Base-by-base conservation (phyloP, 768 basidiomycete genomes). In the Multifurca ochricompacta region DNA sequence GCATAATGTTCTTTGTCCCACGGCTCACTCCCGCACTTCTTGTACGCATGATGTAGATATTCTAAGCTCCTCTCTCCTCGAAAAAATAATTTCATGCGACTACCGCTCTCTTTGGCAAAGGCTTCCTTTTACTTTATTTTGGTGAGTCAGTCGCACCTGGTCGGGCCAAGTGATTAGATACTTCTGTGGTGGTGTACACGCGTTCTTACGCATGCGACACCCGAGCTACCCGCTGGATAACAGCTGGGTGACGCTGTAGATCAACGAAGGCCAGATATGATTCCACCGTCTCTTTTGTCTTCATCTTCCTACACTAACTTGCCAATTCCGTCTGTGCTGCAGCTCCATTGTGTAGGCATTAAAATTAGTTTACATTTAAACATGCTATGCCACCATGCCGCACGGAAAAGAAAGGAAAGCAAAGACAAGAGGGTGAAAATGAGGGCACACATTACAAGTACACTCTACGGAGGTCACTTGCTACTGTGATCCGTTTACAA, bases 251-350 rank as follows among this genome's bases (percentile, higher is more conserved):
- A 61, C 70, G 21, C 61, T 86, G 87, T 73, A 68, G 87, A 89
- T 66, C 69, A 65, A 77, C 78, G 77, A 75, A 90, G 88, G 88
- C 88, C 88, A 91, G 88, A 90, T 88, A 83, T 91, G 87, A 91
- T 71, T 11, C 23, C 31, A 8, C 6, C 21, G 3, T 19, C 25
- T 16, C 8, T 14, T 16, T 32, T 10, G 5, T 23, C 19, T 35
- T 21, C 50, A 2, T 41, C 27, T 7, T 34, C 10, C 27, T 34
- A 10, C 34, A 34, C 55, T 56, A 27, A 52, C 50, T 30, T 21
- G 14, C 28, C 4, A 25, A n/a, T 35, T 4, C 10, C 14, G n/a
- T 13, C 19, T 41, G 53, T 30, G 13, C 34, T 45, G 28, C 23
- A 10, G n/a, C n/a, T n/a, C n/a, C 34, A 9, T 10, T 27, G 25